Evolutionary conservation across 768 basidiomycete genomes (phyloP).

Genomic region (Tricholoma sp.): DNA sequence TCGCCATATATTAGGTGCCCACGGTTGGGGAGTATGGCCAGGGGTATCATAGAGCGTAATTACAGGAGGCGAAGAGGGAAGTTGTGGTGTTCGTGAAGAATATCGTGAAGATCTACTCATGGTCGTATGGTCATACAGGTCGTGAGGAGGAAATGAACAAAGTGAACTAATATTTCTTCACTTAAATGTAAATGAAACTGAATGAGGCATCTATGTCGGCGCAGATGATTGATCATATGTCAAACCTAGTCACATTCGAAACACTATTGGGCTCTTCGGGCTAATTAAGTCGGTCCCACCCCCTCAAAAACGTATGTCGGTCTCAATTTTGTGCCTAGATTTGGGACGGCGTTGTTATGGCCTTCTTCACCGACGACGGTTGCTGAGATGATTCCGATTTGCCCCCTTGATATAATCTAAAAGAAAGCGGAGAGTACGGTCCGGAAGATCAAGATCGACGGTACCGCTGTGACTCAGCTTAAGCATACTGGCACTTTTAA

Average conservation of each 20-base stretch:
- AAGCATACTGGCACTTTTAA: not conserved
- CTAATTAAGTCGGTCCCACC: not conserved
- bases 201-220: not conserved
- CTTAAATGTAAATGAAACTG: conserved; percentile 3
- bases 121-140: not conserved
- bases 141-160: not conserved
- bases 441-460: not conserved
- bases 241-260: conserved; percentile 4
- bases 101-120: conserved; percentile 13
- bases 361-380: not conserved
- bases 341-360: not conserved
- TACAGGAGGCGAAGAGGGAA: conserved; percentile 29
- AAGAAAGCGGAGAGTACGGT: not conserved
- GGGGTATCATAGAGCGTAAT: conserved; percentile 67
- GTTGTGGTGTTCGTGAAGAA: conserved; percentile 8
- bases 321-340: not conserved
- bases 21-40: conserved; percentile 56
- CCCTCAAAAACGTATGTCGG: not conserved
- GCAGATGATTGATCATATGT: conserved; percentile 1
- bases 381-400: not conserved
- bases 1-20: conserved; percentile 75
- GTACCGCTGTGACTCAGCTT: not conserved
- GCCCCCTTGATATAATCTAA: not conserved
- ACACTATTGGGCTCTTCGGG: not conserved
- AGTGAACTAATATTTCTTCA: not conserved